Evolutionary conservation across 176 grass and related monocot species (phyloP), one percentile per base, ranked within the genome.

Genomic region (Melocanna baccifera): DNA sequence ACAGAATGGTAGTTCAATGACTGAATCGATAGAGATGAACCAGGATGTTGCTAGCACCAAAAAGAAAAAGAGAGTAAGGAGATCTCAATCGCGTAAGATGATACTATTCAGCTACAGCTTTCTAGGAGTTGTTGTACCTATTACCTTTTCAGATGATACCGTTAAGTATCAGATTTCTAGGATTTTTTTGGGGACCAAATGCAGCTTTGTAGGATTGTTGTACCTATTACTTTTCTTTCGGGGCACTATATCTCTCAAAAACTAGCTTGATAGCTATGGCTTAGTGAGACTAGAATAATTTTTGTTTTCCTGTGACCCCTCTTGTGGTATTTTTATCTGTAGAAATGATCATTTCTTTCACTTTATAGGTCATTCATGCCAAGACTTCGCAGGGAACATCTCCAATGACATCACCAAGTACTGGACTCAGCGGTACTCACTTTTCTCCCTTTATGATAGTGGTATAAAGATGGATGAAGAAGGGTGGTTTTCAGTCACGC

Each of bases 401-500:
- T 84, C 83, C 22, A 83, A 34, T 88, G 88, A 85, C 75, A 93
- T 94, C 64, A 46, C 45, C 59, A 98, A 98, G 83, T 95, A 98
- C 71, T 98, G 96, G 96, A 79, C 67, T 74, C 96, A 98, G 86
- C 90, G 96, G 32, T 98, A 95, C 59, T 82, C 68, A 55, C 89
- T 98, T 79, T 98, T 98, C 86, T 95, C 96, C n/a, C 88, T 47
- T 86, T 98, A 93, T 85, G 89, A 93, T 87, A 88, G 78, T 32
- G 93, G 93, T 82, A 93, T 98, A 87, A 86, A 95, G 85, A 93
- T 98, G 93, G 96, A 98, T 81, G 87, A 92, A 93, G 93, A 95
- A 83, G 96, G 96, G 36, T 98, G 96, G 96, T 98, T 93, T 87
- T 98, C 96, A 85, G 96, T 98, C 25, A 98, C 96, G 6, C 96